Conservation (phyloP, 2,329 filamentous ascomycete species). For the Daldinia sp. region DNA sequence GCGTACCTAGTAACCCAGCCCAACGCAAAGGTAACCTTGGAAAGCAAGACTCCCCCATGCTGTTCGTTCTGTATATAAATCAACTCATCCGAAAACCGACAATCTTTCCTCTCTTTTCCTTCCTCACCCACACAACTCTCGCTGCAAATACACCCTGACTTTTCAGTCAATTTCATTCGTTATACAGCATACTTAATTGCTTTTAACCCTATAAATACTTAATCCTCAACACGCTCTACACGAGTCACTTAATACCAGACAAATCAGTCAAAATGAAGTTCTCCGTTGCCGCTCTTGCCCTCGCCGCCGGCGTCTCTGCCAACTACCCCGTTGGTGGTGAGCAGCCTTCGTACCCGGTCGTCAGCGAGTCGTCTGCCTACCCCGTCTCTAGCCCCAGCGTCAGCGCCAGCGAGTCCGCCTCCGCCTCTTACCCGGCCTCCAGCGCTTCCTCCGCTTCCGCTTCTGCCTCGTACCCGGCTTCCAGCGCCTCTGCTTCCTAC, state of each 20-base stretch:
- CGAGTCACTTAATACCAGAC: slow-evolving; percentile 53
- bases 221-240: slow-evolving; percentile 45
- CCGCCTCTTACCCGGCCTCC: neutral
- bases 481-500: slow-evolving; percentile 29
- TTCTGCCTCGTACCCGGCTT: neutral
- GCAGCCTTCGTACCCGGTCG: neutral
- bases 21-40: slow-evolving; percentile 14
- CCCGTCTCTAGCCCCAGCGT: too few relatives aligned
- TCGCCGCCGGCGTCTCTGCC: slow-evolving; percentile 55
- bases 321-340: slow-evolving; percentile 23
- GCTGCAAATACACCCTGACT: slow-evolving; percentile 58
- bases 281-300: slow-evolving; percentile 62
- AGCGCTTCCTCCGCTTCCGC: neutral
- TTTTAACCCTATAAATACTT: slow-evolving; percentile 38
- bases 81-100: slow-evolving; percentile 50
- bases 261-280: slow-evolving; percentile 72
- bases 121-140: slow-evolving; percentile 61
- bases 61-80: slow-evolving; percentile 58
- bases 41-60: slow-evolving; percentile 35
- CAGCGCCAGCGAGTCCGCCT: too few relatives aligned
- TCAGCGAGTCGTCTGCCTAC: neutral
- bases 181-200: slow-evolving; percentile 49
- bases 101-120: slow-evolving; percentile 46
- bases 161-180: slow-evolving; percentile 68
- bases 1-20: neutral